Evolutionary conservation across 2,329 filamentous ascomycete species (phyloP).

Genomic region (Cladosporium sp.): DNA sequence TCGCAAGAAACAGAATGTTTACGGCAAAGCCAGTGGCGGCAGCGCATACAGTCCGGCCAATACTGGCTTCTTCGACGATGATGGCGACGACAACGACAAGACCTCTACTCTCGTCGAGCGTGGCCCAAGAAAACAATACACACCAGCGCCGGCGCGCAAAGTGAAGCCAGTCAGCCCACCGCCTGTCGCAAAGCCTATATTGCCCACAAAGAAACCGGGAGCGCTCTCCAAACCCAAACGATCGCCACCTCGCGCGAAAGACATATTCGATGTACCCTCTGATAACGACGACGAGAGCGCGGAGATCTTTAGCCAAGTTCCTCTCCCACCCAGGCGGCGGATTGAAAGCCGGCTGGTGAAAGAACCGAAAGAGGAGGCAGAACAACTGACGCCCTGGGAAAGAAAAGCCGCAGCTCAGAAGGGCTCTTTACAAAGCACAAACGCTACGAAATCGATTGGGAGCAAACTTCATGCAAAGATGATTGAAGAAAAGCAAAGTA

Average conservation of each 20-base stretch:
- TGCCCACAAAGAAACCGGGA: slow-evolving; percentile 15
- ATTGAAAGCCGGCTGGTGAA: slow-evolving; percentile 15
- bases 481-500: background rate
- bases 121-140: background rate
- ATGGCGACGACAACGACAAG: slow-evolving; percentile 21
- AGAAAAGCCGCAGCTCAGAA: background rate
- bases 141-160: background rate
- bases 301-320: slow-evolving; percentile 16
- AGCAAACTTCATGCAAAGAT: background rate
- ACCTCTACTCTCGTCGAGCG: background rate
- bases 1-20: slow-evolving; percentile 23
- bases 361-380: slow-evolving; percentile 3
- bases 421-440: background rate
- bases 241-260: slow-evolving; percentile 12
- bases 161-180: background rate
- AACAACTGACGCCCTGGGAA: slow-evolving; percentile 7
- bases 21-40: slow-evolving; percentile 21
- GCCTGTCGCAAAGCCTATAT: slow-evolving; percentile 8
- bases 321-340: slow-evolving; percentile 15
- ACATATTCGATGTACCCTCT: slow-evolving; percentile 42
- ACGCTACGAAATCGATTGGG: background rate
- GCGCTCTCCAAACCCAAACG: background rate
- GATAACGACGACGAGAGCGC: slow-evolving; percentile 31
- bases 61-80: slow-evolving; percentile 18
- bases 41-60: slow-evolving; percentile 17